Conservation (phyloP, 2,329 filamentous ascomycete species). For the Epichloe bromicola region DNA sequence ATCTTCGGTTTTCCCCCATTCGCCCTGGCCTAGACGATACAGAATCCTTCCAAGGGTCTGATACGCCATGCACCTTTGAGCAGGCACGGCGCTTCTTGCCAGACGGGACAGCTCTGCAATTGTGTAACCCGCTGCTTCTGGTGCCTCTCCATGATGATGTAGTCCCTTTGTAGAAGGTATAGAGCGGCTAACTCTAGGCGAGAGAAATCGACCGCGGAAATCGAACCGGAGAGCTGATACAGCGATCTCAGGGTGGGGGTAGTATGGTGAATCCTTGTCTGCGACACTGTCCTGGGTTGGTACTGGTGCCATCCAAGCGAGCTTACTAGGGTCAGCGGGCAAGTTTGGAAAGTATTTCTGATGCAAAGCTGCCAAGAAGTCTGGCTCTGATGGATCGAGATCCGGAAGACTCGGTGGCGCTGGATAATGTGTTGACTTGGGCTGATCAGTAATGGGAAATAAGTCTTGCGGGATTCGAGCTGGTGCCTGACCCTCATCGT, state of each 20-base stretch:
- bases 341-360: conserved; percentile 87
- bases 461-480: conserved; percentile 27
- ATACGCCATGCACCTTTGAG: conserved; percentile 82
- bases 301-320: conserved; percentile 79
- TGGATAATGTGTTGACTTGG: conserved; percentile 48
- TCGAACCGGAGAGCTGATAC: conserved; percentile 76
- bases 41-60: conserved; percentile 80
- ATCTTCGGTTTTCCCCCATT: conserved; percentile 47
- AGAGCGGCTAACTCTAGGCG: conserved; percentile 59
- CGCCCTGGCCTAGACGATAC: conserved; percentile 65
- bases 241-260: conserved; percentile 61
- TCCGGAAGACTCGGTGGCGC: conserved; percentile 43
- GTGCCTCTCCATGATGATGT: conserved; percentile 87
- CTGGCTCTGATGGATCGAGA: conserved; percentile 69
- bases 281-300: conserved; percentile 50
- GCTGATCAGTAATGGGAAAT: conserved; percentile 27
- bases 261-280: conserved; percentile 65
- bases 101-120: conserved; percentile 73
- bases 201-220: conserved; percentile 68
- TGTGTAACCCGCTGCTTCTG: conserved; percentile 89
- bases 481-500: conserved; percentile 31
- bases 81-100: conserved; percentile 67
- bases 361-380: conserved; percentile 77
- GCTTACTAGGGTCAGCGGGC: conserved; percentile 68
- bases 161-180: conserved; percentile 70